Evolutionary conservation across 2,329 filamentous ascomycete genomes (phyloP), one percentile per base, ranked within the genome.

Genomic region (Graphilbum fragrans): DNA sequence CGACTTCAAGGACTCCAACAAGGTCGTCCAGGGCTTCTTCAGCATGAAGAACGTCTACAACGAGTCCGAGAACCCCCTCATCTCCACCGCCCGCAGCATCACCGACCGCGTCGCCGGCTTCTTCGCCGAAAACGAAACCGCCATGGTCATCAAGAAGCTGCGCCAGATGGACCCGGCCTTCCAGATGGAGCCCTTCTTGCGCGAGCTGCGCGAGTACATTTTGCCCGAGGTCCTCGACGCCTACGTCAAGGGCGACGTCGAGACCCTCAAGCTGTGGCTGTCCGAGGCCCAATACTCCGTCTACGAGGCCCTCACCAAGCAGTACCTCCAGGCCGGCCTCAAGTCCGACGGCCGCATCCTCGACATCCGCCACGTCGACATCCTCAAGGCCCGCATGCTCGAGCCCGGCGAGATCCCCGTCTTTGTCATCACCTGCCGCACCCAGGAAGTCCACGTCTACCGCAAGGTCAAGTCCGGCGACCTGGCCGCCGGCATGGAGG

Each of bases 81-180:
- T 98, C 49, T 84, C 80, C 37, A 96, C 90, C 0, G 92, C 88
- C 2, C 82, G 92, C 57, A 87, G 86, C 59, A 94, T 98, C 52
- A 90, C 88, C 25, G 92, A 98, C 60, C 78, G 83, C 44, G 79
- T 98, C 32, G 86, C 84, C 37, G 87, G 92, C 22, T 98, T 95
- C 67, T 98, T 98, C 51, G 92, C 92, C 47, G 92, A 98, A 62
- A 98, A 96, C 60, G 92, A 98, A 67, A 95, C 87, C 0, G 92
- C 92, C 23, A 82, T 82, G 74, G 92, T 98, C 29, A 94, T 96
- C 67, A 96, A 95, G 69, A 94, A 90, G 62, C 94, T 98, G 71
- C 81, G 90, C 37, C 77, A 88, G 53, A 95, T 96, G 77, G 92
- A 98, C 53, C 90, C 92, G 5, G 74, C 72, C 50, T 98, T 98